Conservation (phyloP, 306 rosid species). For the Citrullus colocynthis region DNA sequence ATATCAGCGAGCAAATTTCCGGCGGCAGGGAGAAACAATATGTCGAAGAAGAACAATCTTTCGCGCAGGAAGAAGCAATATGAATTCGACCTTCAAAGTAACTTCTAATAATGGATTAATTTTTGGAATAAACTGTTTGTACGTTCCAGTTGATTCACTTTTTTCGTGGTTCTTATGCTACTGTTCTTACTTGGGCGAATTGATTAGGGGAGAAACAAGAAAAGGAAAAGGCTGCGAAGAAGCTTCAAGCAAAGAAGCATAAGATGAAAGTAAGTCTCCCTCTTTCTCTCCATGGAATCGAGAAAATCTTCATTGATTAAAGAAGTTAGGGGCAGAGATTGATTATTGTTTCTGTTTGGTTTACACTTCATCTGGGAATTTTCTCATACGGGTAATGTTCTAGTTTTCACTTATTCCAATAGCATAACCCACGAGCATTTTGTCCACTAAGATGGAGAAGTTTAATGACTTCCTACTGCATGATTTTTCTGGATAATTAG, state of each 20-base stretch:
- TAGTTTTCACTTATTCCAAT: not conserved
- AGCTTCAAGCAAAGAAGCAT: slow-evolving; percentile 64
- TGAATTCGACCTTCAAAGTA: slow-evolving; percentile 78
- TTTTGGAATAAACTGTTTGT: not conserved
- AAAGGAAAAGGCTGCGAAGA: slow-evolving; percentile 39
- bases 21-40: not conserved
- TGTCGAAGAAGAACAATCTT: slow-evolving; percentile 92
- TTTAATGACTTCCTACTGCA: not conserved
- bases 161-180: not conserved
- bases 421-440: not conserved
- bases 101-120: not conserved
- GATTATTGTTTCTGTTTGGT: not conserved
- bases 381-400: not conserved
- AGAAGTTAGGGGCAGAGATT: not conserved
- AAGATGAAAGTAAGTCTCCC: slow-evolving; percentile 48
- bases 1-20: not conserved
- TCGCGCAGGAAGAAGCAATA: slow-evolving; percentile 61
- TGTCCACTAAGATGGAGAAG: not conserved
- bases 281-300: not conserved
- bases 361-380: not conserved
- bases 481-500: not conserved
- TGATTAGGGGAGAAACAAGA: slow-evolving; percentile 57
- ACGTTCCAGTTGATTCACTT: not conserved
- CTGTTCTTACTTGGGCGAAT: slow-evolving; percentile 2
- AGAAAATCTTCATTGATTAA: not conserved